Base-by-base conservation (phyloP, 2,329 filamentous ascomycete genomes). In the Colletotrichum orchidophilum region DNA sequence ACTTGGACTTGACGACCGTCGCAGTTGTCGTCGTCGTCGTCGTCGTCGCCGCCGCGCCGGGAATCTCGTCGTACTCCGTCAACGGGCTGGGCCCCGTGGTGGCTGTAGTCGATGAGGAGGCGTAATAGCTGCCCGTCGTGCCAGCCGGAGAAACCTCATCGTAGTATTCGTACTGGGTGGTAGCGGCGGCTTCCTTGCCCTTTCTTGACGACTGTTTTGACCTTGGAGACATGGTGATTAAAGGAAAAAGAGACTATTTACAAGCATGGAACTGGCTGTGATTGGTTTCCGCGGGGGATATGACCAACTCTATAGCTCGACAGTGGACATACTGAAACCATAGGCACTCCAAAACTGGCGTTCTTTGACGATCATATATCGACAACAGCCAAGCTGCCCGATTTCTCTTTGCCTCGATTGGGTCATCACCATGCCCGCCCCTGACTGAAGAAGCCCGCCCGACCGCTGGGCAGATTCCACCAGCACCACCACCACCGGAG, bases 1-100 rank as follows among this genome's bases (percentile, higher is more conserved):
- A 81, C 66, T 79, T 80, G 18, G 79, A 81, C 70, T 79, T 80
- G 63, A 72, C 76, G 31, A 72, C 66, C 31, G 31, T n/a, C 33
- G 12, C 15, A 3, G 39, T 52, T 13, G 18, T 27, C 26, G 57
- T 9, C 33, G 33, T 55, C 53, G 15, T 11, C 2, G 42, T 31
- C 6, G 26, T n/a, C 21, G 12, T 15, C 18, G 27, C 33, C 75
- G 77, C 63, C 78, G 77, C 31, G 73, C 63, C 61, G 73, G 71
- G 68, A 71, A 74, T 67, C 6, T 35, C 66, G 1, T 35, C 59
- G 1, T 49, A 58, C 18, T 61, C 70, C 3, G 60, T 53, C 7
- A 49, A 27, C 21, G 66, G 46, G 13, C 53, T 69, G 11, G 50
- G 61, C 1, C 73, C 76, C 4, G 74, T 60, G 3, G 54, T 33